phyloP scores from a whole-genome alignment of 2,329 filamentous ascomycete species.

The Mollisiaceae sp. region DNA sequence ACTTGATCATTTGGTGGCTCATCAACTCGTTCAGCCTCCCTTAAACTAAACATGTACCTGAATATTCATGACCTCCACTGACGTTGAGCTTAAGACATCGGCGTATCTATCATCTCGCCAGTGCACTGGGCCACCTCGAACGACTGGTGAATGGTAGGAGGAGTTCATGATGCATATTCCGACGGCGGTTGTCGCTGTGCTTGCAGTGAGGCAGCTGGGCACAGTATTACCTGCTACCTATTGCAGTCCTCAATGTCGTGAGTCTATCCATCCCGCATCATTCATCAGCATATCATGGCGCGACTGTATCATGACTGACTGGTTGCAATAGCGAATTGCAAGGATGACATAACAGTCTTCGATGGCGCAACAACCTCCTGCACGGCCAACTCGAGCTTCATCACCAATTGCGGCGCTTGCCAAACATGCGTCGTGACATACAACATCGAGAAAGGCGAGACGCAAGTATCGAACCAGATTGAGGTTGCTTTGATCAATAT shows the following conservation, averaged over 20 bases:
- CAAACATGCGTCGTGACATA: conserved; percentile 36
- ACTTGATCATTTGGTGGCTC: conserved; percentile 6
- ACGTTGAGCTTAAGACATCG: conserved; percentile 30
- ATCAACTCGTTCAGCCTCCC: conserved; percentile 27
- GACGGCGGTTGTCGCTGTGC: conserved; percentile 27
- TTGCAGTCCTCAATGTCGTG: conserved; percentile 38
- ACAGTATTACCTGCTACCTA: conserved; percentile 29
- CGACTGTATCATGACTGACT: not conserved
- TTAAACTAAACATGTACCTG: conserved; percentile 31
- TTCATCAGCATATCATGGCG: not conserved
- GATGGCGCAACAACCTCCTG: conserved; percentile 28
- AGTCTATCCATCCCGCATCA: conserved; percentile 19
- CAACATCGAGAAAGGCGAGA: conserved; percentile 27
- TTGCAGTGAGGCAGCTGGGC: conserved; percentile 29
- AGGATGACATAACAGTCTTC: conserved; percentile 27
- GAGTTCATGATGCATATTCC: conserved; percentile 32
- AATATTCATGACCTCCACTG: conserved; percentile 17
- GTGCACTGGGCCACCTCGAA: not conserved
- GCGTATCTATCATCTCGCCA: not conserved
- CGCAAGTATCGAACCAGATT: conserved; percentile 8
- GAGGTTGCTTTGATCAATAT: conserved; percentile 23
- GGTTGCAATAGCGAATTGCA: conserved; percentile 32
- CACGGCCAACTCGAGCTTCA: conserved; percentile 32
- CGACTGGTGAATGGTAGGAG: not conserved
- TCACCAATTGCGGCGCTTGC: conserved; percentile 35